phyloP scores from a whole-genome alignment of 192 early-diverging fungal genomes.

The Pilaira anomala region DNA sequence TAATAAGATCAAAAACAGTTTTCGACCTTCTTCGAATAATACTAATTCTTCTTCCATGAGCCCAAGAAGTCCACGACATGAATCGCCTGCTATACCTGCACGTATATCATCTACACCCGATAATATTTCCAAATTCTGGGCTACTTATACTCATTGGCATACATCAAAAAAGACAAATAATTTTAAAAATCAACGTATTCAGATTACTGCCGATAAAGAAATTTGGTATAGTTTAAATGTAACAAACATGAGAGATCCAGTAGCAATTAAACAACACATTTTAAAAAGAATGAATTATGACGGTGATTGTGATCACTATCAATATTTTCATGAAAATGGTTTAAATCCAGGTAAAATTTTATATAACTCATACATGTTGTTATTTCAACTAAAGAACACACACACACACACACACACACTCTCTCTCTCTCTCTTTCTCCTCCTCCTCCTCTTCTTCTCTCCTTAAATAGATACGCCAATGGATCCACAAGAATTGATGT shows the following conservation, averaged over 20 bases:
- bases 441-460: constrained; percentile 2
- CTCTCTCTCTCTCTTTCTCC: not conserved
- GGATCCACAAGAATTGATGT: constrained; percentile 22
- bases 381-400: not conserved
- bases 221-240: constrained; percentile 37
- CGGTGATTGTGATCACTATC: constrained; percentile 28
- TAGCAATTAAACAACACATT: constrained; percentile 21
- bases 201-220: constrained; percentile 36
- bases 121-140: constrained; percentile 34
- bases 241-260: constrained; percentile 16
- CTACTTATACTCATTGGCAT: constrained; percentile 17
- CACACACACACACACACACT: no score
- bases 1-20: constrained; percentile 17
- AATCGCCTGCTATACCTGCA: constrained; percentile 20
- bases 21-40: constrained; percentile 11
- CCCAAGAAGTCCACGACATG: not conserved
- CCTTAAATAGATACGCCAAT: constrained; percentile 21
- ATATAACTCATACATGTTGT: not conserved
- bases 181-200: constrained; percentile 22
- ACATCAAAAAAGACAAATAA: not conserved
- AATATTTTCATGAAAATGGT: constrained; percentile 37
- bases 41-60: not conserved
- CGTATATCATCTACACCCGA: constrained; percentile 35
- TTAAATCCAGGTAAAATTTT: constrained; percentile 27
- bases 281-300: constrained; percentile 25